Base-by-base conservation (phyloP, 1,139 yeast species). In the Magnusiomyces clavatus region DNA sequence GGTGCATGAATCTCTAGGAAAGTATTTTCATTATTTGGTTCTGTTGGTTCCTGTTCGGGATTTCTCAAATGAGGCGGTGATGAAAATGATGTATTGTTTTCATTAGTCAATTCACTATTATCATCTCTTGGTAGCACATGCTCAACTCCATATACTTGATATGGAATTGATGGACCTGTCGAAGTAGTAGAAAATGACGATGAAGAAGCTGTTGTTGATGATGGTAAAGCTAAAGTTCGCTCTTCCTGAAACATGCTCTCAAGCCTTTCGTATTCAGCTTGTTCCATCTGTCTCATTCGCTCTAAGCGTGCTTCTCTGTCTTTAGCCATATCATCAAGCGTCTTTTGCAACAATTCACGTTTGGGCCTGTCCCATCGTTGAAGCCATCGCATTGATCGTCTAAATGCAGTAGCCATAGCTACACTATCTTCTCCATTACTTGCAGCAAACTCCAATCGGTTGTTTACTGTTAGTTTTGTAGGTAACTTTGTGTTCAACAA, bases 401-500 rank as follows among this genome's bases (percentile, higher is more conserved):
- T 50, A 39, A 64, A 54, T 6, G 64, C 59, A 12, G 53, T 53
- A 6, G 60, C 58, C 37, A 58, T 43, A 0, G 64, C 57, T 6
- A 53, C 48, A 34, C 57, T 53, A 49, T 62, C 65, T 50, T 64
- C 67, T 12, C 67, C 67, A 46, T 54, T 61, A 50, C 64, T 66
- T 6, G 52, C 54, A 16, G 47, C 45, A 8, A 12, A 14, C 3
- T 42, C 45, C 13, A 50, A 41, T 19, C 41, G 45, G 29, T 44
- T 39, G 24, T 45, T 43, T 12, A 39, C 43, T 12, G 43, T 43
- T 6, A 40, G 13, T 31, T 46, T 36, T 44, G 49, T 11, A 20
- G 24, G 31, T 16, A 13, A 34, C 8, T 39, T 46, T 29, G 31
- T 5, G 31, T 24, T 24, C 8, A 24, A 8, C 31, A 24, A 24